These are phyloP conservation scores for Wallacemonas rigidus DNA, from an alignment of 208 protist genomes.

Conservation along the genomic window DNA sequence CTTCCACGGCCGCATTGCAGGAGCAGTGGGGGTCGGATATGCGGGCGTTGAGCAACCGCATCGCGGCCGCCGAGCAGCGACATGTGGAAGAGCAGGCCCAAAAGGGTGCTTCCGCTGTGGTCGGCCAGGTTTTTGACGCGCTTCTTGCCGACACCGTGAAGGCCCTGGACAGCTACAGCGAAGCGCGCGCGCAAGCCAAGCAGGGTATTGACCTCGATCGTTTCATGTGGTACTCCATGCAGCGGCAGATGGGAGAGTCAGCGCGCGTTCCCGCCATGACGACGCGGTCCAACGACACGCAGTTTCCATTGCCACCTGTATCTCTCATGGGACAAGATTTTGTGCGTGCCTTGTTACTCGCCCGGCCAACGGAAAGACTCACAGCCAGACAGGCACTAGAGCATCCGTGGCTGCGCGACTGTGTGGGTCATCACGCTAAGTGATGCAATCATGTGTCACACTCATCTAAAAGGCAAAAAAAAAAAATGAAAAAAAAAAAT, in stretches of 20 bases:
- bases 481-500: conserved; percentile 13
- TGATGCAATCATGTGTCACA: too few species aligned
- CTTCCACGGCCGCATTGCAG: neutral
- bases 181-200: conserved; percentile 14
- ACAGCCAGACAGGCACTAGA: conserved; percentile 24
- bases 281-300: conserved; percentile 7
- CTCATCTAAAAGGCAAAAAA: too few species aligned
- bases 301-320: conserved; percentile 29
- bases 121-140: conserved; percentile 14
- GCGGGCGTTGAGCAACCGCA: conserved; percentile 19
- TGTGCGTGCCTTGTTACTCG: conserved; percentile 22
- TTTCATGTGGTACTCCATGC: conserved; percentile 26
- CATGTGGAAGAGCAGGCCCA: neutral
- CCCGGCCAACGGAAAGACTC: conserved; percentile 13
- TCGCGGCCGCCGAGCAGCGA: conserved; percentile 16
- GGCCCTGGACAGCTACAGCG: conserved; percentile 23
- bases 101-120: neutral
- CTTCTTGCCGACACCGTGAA: conserved; percentile 23
- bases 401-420: conserved; percentile 42
- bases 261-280: neutral
- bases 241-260: neutral
- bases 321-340: conserved; percentile 43
- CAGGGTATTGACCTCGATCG: conserved; percentile 36
- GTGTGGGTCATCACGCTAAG: conserved; percentile 6
- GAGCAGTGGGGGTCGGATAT: conserved; percentile 22